Conservation (phyloP, 345 rosid genomes). For the Draba incana region DNA sequence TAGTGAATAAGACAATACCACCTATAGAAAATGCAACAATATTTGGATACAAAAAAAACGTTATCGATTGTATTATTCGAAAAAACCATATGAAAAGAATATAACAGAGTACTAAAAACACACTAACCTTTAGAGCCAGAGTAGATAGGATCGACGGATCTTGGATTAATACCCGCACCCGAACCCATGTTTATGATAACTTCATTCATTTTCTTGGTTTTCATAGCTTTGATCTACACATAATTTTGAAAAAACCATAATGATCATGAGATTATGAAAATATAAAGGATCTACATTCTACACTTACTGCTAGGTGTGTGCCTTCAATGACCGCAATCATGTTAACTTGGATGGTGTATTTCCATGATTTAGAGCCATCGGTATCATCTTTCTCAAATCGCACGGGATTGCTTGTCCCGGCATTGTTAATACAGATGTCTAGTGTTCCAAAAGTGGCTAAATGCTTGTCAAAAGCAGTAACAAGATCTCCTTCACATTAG, state of each 20-base stretch:
- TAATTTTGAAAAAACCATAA: too few species aligned
- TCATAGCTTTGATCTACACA: constrained; percentile 68
- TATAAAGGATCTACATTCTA: too few species aligned
- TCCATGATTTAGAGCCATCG: constrained; percentile 79
- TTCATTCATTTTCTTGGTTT: constrained; percentile 70
- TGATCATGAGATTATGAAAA: too few species aligned
- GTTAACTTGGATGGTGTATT: constrained; percentile 65
- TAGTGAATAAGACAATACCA: constrained; percentile 84
- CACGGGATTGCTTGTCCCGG: constrained; percentile 56
- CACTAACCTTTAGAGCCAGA: constrained; percentile 74
- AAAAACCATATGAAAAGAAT: constrained; percentile 6
- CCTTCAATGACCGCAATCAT: constrained; percentile 69
- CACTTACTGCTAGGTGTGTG: constrained; percentile 77
- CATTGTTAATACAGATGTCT: constrained; percentile 85
- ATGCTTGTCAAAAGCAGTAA: constrained; percentile 77
- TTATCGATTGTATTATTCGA: not conserved
- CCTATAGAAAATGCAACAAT: constrained; percentile 46
- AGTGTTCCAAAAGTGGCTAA: constrained; percentile 74
- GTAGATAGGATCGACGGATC: constrained; percentile 66
- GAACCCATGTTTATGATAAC: constrained; percentile 91
- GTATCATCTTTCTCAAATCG: constrained; percentile 61
- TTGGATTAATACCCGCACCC: constrained; percentile 82
- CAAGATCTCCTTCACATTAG: too few species aligned
- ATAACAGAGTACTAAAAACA: constrained; percentile 11
- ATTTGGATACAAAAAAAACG: not conserved